A percentile compares a stretch with the other conserved stretches of the same genome.
Evolutionary conservation across 2,329 filamentous ascomycete genomes (phyloP).

Genomic region (Neofusicoccum sp.): DNA sequence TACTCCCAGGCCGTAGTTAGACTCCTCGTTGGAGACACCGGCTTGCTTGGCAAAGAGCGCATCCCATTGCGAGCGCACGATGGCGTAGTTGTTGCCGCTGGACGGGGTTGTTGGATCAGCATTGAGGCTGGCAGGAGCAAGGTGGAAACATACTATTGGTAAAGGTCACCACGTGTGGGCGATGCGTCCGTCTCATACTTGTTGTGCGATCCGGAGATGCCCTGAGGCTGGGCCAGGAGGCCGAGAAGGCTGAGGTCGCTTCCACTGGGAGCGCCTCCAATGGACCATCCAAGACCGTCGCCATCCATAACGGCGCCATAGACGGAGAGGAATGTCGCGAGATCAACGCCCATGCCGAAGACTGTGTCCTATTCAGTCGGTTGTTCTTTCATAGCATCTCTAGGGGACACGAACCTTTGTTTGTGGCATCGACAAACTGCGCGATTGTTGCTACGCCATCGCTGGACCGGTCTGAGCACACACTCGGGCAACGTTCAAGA

Average conservation of each 20-base stretch:
- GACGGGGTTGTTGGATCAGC: neutral
- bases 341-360: constrained; percentile 1
- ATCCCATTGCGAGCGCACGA: constrained; percentile 1
- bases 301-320: constrained; percentile 12
- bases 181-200: constrained; percentile 1
- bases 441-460: constrained; percentile 4
- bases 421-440: constrained; percentile 1
- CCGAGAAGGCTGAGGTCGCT: neutral
- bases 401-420: neutral
- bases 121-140: neutral
- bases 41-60: constrained; percentile 6
- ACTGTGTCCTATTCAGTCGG: neutral
- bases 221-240: constrained; percentile 6
- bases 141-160: neutral
- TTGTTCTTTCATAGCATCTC: neutral
- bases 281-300: constrained; percentile 1
- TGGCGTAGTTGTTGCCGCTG: neutral
- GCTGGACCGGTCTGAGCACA: neutral
- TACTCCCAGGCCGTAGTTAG: constrained; percentile 2
- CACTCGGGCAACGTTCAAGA: no score
- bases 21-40: neutral
- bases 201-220: constrained; percentile 1
- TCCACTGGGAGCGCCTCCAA: neutral
- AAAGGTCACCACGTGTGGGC: constrained; percentile 1
- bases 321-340: neutral